Evolutionary conservation across 805 yeast genomes (phyloP).

Genomic region (Starmerella potacharoeniae): DNA sequence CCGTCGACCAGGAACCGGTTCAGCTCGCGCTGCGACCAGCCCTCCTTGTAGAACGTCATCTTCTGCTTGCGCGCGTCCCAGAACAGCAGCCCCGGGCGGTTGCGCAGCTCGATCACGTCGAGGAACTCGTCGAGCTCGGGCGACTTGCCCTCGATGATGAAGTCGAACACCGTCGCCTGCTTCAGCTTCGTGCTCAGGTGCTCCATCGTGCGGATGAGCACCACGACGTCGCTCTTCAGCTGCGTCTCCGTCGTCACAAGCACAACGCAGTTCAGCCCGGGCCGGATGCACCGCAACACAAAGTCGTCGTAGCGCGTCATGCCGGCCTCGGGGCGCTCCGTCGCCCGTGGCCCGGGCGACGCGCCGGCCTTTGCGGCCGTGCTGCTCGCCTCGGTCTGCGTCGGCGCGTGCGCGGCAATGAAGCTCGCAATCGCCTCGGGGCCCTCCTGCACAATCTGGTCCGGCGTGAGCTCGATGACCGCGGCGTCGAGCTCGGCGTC

Average conservation of each 20-base stretch:
- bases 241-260: constrained; percentile 13
- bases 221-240: constrained; percentile 10
- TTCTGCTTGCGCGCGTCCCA: constrained; percentile 14
- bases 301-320: constrained; percentile 11
- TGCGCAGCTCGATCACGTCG: constrained; percentile 13
- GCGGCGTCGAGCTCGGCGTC: constrained; percentile 25
- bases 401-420: constrained; percentile 9
- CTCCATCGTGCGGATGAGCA: constrained; percentile 12
- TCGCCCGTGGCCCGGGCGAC: constrained; percentile 10
- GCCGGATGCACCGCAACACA: constrained; percentile 18
- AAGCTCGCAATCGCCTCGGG: constrained; percentile 20
- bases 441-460: constrained; percentile 23
- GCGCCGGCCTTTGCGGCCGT: neutral
- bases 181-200: constrained; percentile 10
- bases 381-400: neutral
- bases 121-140: constrained; percentile 13
- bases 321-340: constrained; percentile 12
- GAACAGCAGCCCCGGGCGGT: constrained; percentile 16
- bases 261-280: constrained; percentile 16
- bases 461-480: constrained; percentile 19
- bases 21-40: constrained; percentile 11
- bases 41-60: constrained; percentile 4
- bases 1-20: constrained; percentile 5
- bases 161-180: constrained; percentile 15
- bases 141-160: constrained; percentile 10